Percentiles rank a stretch among this genome's conserved stretches.
Conservation (phyloP, 306 rosid genomes). For the Cucurbita ficifolia region DNA sequence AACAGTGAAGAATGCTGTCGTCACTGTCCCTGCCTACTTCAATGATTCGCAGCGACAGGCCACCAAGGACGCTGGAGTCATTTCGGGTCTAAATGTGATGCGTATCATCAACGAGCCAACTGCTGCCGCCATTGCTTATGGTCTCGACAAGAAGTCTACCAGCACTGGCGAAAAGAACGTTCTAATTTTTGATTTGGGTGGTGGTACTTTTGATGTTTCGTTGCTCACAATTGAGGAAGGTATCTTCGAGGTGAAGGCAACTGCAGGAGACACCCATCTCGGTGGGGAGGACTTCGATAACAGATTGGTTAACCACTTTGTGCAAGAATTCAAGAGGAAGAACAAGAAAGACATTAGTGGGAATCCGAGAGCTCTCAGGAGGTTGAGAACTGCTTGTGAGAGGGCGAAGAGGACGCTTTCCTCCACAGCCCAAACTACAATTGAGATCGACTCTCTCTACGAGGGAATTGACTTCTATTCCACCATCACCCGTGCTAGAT, state of each 20-base stretch:
- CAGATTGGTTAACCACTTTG: constrained; percentile 57
- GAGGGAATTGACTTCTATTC: constrained; percentile 55
- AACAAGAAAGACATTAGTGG: constrained; percentile 49
- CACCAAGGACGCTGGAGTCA: constrained; percentile 56
- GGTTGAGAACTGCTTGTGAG: constrained; percentile 55
- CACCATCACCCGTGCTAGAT: constrained; percentile 50
- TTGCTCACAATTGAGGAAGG: constrained; percentile 62
- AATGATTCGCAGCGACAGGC: constrained; percentile 65
- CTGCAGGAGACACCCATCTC: constrained; percentile 65
- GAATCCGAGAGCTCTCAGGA: constrained; percentile 40
- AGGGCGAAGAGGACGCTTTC: constrained; percentile 61
- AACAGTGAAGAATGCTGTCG: constrained; percentile 40
- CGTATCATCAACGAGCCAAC: constrained; percentile 63
- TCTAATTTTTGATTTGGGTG: constrained; percentile 49
- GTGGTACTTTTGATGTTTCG: constrained; percentile 70
- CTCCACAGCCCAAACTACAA: constrained; percentile 61
- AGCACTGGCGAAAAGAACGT: constrained; percentile 54
- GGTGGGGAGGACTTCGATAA: constrained; percentile 69
- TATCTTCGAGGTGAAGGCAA: constrained; percentile 67
- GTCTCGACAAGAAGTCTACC: constrained; percentile 49
- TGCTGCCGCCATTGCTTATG: constrained; percentile 64
- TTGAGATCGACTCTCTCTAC: constrained; percentile 43
- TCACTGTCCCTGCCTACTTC: constrained; percentile 55
- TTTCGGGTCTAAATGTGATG: constrained; percentile 49
- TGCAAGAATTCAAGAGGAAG: constrained; percentile 59